phyloP scores from a whole-genome alignment of 2,329 filamentous ascomycete genomes.

The Didymella arachidicola region DNA sequence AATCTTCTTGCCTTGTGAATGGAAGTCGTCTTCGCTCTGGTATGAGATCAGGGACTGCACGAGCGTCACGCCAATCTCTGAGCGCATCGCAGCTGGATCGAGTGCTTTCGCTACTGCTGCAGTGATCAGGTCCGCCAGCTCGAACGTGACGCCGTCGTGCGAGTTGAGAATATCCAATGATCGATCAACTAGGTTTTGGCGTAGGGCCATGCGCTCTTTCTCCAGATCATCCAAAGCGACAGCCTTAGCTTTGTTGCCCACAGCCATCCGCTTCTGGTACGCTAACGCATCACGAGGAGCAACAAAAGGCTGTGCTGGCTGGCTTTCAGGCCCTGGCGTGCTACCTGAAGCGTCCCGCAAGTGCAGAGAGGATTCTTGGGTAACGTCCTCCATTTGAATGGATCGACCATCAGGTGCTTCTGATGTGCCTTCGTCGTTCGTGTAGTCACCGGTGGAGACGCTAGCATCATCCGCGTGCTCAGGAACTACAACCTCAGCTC shows the following conservation, averaged over 20 bases:
- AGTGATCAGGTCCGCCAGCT: constrained; percentile 85
- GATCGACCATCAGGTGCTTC: constrained; percentile 46
- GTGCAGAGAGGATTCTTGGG: constrained; percentile 24
- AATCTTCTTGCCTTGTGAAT: constrained; percentile 71
- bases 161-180: constrained; percentile 89
- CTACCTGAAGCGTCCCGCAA: constrained; percentile 23
- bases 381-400: constrained; percentile 51
- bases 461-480: constrained; percentile 41
- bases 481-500: constrained; percentile 46
- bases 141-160: constrained; percentile 87
- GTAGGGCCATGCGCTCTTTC: constrained; percentile 73
- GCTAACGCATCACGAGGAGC: constrained; percentile 39
- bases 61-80: constrained; percentile 82
- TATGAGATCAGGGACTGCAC: constrained; percentile 81
- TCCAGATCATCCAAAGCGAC: constrained; percentile 82
- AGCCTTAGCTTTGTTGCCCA: constrained; percentile 47
- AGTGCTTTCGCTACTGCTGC: constrained; percentile 70
- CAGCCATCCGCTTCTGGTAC: constrained; percentile 44
- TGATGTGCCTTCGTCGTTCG: constrained; percentile 35
- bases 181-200: constrained; percentile 82
- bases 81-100: constrained; percentile 66
- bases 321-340: constrained; percentile 31
- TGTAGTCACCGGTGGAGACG: constrained; percentile 36
- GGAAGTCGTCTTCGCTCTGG: constrained; percentile 65
- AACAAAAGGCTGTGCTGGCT: constrained; percentile 22